phyloP scores from a whole-genome alignment of 2,329 filamentous ascomycete species.

The Colletotrichum sp. region DNA sequence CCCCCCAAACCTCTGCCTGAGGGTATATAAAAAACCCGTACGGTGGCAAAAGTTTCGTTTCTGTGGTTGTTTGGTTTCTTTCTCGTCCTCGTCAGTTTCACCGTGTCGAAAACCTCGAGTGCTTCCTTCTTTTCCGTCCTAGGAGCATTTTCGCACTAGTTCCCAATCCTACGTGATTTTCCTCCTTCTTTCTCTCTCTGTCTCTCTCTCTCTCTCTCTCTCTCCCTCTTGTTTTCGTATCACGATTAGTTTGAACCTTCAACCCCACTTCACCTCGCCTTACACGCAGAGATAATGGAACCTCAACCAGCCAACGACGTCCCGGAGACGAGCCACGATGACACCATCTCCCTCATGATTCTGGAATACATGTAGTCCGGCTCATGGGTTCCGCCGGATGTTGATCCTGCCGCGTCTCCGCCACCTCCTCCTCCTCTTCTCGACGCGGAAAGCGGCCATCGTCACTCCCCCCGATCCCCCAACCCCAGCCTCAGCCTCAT shows the following conservation, averaged over 20 bases:
- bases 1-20: neutral
- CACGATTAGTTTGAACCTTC: neutral
- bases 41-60: conserved; percentile 3
- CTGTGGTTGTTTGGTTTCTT: neutral
- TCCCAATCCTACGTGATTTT: neutral
- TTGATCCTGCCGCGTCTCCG: neutral
- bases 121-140: neutral
- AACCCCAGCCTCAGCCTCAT: neutral
- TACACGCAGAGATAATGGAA: neutral
- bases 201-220: neutral
- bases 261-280: neutral
- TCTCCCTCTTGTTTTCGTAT: neutral
- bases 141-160: neutral
- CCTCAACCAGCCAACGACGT: neutral
- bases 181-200: neutral
- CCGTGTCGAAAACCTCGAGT: neutral
- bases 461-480: neutral
- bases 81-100: neutral
- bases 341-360: conserved; percentile 18
- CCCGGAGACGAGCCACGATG: conserved; percentile 12
- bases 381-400: neutral
- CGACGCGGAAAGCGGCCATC: neutral
- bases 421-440: neutral
- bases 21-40: conserved; percentile 11
- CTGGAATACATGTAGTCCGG: conserved; percentile 7